Conservation (phyloP, 176 grass and related monocot species). For the Elaeis guineensis region DNA sequence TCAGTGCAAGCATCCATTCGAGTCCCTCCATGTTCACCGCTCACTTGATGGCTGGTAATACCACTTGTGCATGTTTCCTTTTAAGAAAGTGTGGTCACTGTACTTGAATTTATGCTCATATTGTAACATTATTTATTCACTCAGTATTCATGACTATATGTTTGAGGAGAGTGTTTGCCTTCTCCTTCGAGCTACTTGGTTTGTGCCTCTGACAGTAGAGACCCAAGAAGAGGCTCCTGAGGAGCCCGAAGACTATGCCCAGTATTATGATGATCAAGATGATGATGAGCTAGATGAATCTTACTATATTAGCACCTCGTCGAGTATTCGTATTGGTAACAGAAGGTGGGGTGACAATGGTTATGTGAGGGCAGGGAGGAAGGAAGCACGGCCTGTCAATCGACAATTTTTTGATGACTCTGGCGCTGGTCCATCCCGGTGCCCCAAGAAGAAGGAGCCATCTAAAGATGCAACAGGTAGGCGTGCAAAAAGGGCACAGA, state of each 20-base stretch:
- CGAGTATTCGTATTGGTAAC: constrained; percentile 73
- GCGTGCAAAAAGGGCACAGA: constrained; percentile 77
- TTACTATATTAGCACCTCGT: constrained; percentile 52
- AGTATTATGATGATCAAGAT: constrained; percentile 31
- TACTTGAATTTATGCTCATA: no score
- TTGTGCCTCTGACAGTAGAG: constrained; percentile 55
- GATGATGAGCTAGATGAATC: constrained; percentile 53
- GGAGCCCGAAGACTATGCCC: constrained; percentile 38
- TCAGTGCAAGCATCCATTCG: constrained; percentile 93
- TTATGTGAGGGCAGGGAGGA: constrained; percentile 68
- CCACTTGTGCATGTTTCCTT: no score
- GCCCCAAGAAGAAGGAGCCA: constrained; percentile 46
- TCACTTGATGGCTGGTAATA: constrained; percentile 84
- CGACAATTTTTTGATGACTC: constrained; percentile 14
- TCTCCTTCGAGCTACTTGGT: constrained; percentile 84
- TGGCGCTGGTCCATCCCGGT: constrained; percentile 38
- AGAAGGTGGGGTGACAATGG: constrained; percentile 93
- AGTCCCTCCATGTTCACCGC: constrained; percentile 78
- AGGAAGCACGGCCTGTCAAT: constrained; percentile 58
- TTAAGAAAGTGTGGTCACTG: no score
- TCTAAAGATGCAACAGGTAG: constrained; percentile 55
- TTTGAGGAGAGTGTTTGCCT: constrained; percentile 93
- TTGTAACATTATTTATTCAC: constrained; percentile 8
- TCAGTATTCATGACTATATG: constrained; percentile 91
- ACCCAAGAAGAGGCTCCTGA: constrained; percentile 39